A percentile compares a stretch with the other conserved stretches of the same genome.
Evolutionary conservation across 1,139 yeast genomes (phyloP).

Genomic region (Candida smagusa): DNA sequence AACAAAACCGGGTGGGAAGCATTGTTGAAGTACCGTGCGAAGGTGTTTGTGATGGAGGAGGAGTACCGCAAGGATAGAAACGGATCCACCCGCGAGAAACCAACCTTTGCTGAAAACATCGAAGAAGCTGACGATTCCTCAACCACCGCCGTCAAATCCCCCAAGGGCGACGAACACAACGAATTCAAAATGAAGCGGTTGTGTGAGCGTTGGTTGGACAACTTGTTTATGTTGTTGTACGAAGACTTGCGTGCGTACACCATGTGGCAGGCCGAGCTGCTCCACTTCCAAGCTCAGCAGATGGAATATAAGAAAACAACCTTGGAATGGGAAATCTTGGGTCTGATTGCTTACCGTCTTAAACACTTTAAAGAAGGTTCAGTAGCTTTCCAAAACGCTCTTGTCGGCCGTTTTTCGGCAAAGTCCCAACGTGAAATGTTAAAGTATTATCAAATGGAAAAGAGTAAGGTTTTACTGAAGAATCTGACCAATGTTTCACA

Average conservation of each 20-base stretch:
- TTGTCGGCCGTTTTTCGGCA: slow-evolving; percentile 76
- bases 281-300: slow-evolving; percentile 65
- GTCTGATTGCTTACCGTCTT: slow-evolving; percentile 74
- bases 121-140: slow-evolving; percentile 29
- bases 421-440: slow-evolving; percentile 75
- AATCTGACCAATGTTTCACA: slow-evolving; percentile 22
- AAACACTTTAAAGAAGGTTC: slow-evolving; percentile 79
- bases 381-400: slow-evolving; percentile 76
- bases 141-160: slow-evolving; percentile 39
- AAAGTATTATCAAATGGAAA: slow-evolving; percentile 55
- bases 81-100: slow-evolving; percentile 1
- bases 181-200: slow-evolving; percentile 71
- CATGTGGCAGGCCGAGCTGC: slow-evolving; percentile 85
- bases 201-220: slow-evolving; percentile 95
- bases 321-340: slow-evolving; percentile 91
- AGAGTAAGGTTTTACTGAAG: slow-evolving; percentile 32
- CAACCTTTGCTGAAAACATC: not conserved
- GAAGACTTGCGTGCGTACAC: slow-evolving; percentile 86
- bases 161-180: slow-evolving; percentile 25
- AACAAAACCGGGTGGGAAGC: slow-evolving; percentile 84
- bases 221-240: slow-evolving; percentile 78
- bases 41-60: slow-evolving; percentile 92
- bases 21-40: slow-evolving; percentile 73
- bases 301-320: slow-evolving; percentile 75
- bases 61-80: slow-evolving; percentile 61